Conservation (phyloP, 257 asterid species). For the Scutellaria minor region DNA sequence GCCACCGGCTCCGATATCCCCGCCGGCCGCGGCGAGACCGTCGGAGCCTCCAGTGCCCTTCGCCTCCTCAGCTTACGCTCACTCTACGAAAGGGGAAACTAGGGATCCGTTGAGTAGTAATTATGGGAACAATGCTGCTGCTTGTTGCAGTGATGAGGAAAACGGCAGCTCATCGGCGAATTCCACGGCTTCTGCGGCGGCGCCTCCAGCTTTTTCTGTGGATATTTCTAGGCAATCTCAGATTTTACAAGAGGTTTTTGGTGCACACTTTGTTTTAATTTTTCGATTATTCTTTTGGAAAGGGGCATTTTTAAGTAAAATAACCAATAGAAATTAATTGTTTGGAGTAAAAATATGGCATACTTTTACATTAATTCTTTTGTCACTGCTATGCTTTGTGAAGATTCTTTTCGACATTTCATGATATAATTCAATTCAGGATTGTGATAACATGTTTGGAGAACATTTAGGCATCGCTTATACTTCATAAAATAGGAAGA, state of each 20-base stretch:
- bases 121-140: constrained; percentile 38
- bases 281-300: background rate
- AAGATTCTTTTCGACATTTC: background rate
- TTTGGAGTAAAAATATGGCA: background rate
- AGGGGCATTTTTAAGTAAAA: constrained; percentile 10
- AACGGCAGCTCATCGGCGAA: constrained; percentile 48
- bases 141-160: constrained; percentile 53
- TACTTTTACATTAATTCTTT: background rate
- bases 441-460: constrained; percentile 16
- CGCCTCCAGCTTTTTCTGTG: constrained; percentile 48
- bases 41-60: constrained; percentile 35
- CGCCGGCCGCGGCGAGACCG: constrained; percentile 41
- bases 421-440: background rate
- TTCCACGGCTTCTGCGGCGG: constrained; percentile 39
- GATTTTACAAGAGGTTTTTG: constrained; percentile 72
- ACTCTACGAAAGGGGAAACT: constrained; percentile 41
- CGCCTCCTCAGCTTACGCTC: constrained; percentile 13
- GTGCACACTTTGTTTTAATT: constrained; percentile 6
- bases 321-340: background rate
- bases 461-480: background rate
- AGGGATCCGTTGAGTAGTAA: constrained; percentile 62
- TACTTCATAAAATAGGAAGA: background rate
- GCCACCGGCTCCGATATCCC: constrained; percentile 45
- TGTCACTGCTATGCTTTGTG: background rate
- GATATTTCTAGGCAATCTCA: constrained; percentile 72